Evolutionary conservation across 1,284 basidiomycete genomes (phyloP).

Genomic region (Moniliella sp.): DNA sequence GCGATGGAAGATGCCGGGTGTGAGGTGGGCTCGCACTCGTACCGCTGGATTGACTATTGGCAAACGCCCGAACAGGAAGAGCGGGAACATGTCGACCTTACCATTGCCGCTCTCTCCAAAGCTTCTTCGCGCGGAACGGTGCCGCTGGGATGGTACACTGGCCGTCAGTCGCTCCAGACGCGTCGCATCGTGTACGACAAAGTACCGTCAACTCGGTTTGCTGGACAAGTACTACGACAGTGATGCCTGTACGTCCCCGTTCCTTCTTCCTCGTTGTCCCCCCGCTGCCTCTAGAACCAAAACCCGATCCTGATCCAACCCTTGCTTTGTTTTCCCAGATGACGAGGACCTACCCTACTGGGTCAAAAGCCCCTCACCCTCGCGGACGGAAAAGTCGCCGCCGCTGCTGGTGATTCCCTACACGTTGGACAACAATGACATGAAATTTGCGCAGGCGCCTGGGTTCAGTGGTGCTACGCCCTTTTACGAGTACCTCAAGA

Average conservation of each 20-base stretch:
- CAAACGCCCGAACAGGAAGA: constrained; percentile 26
- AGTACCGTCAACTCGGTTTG: constrained; percentile 18
- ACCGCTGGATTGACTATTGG: constrained; percentile 33
- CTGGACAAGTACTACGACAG: constrained; percentile 20
- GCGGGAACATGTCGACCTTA: constrained; percentile 21
- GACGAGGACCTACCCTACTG: constrained; percentile 37
- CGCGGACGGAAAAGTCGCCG: constrained; percentile 9
- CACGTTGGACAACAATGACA: constrained; percentile 35
- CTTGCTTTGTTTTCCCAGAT: constrained; percentile 4
- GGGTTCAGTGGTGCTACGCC: constrained; percentile 33
- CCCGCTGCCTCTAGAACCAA: too few species aligned
- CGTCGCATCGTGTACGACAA: constrained; percentile 25
- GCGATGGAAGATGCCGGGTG: constrained; percentile 29
- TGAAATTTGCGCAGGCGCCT: constrained; percentile 33
- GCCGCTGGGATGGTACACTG: constrained; percentile 36
- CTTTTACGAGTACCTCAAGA: constrained; percentile 34
- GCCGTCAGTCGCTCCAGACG: constrained; percentile 26
- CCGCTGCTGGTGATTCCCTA: constrained; percentile 35
- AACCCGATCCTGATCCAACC: constrained; percentile 1
- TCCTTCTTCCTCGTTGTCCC: too few species aligned
- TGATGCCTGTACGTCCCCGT: constrained; percentile 9
- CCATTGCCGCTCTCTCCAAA: constrained; percentile 29
- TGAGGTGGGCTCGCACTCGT: constrained; percentile 34
- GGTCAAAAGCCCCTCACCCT: constrained; percentile 13
- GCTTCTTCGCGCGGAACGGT: constrained; percentile 16